Conservation (phyloP, 345 rosid species). For the Acer campestre region DNA sequence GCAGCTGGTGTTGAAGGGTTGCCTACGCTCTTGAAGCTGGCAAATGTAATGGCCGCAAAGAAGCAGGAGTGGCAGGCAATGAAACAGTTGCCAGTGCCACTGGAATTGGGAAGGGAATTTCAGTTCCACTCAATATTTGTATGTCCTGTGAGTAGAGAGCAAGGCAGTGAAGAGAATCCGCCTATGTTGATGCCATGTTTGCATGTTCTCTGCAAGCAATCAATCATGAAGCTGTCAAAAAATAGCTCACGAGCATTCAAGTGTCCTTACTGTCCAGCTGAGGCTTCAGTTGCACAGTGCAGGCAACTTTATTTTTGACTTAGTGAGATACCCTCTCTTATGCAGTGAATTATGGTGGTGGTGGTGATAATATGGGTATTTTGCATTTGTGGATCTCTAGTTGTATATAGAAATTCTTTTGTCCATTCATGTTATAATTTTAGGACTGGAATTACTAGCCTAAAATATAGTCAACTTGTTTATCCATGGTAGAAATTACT, state of each 20-base stretch:
- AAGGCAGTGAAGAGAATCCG: slow-evolving; percentile 69
- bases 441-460: not conserved
- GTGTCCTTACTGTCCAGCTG: slow-evolving; percentile 70
- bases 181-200: slow-evolving; percentile 70
- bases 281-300: slow-evolving; percentile 46
- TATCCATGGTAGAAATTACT: not conserved
- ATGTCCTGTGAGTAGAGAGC: slow-evolving; percentile 76
- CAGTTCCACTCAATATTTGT: slow-evolving; percentile 78
- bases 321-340: not conserved
- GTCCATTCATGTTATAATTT: slow-evolving; percentile 14
- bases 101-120: slow-evolving; percentile 60
- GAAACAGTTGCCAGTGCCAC: slow-evolving; percentile 64
- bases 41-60: slow-evolving; percentile 66
- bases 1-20: slow-evolving; percentile 71
- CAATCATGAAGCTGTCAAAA: slow-evolving; percentile 67
- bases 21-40: slow-evolving; percentile 72
- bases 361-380: not conserved
- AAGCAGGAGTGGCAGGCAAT: slow-evolving; percentile 65
- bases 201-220: slow-evolving; percentile 78
- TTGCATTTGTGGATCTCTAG: slow-evolving; percentile 19
- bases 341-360: not conserved
- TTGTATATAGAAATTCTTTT: slow-evolving; percentile 36
- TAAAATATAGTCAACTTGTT: not conserved
- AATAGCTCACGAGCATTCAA: slow-evolving; percentile 50
- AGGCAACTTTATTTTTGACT: slow-evolving; percentile 53